Evolutionary conservation across 2,329 filamentous ascomycete genomes (phyloP).

Genomic region (Akanthomyces muscarius): DNA sequence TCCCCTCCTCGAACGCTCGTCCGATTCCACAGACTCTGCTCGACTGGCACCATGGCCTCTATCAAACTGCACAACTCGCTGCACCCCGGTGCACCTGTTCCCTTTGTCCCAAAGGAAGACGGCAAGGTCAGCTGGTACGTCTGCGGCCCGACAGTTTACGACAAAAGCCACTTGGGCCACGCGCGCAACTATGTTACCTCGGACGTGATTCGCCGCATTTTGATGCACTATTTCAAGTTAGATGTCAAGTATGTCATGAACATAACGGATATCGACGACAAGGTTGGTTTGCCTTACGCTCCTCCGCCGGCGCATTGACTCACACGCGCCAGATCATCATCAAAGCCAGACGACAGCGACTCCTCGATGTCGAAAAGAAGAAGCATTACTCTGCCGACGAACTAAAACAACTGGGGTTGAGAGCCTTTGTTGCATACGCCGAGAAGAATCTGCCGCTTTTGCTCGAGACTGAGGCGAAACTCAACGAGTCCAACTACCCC

Average conservation of each 20-base stretch:
- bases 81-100: constrained; percentile 64
- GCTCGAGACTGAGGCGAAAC: constrained; percentile 36
- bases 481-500: constrained; percentile 49
- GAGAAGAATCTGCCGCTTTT: constrained; percentile 52
- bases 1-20: constrained; percentile 26
- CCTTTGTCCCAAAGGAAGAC: constrained; percentile 68
- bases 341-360: constrained; percentile 68
- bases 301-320: background rate
- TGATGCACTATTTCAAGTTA: constrained; percentile 79
- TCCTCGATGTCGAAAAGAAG: constrained; percentile 74
- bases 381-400: constrained; percentile 54
- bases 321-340: constrained; percentile 47
- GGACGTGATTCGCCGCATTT: constrained; percentile 79
- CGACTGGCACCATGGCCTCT: constrained; percentile 44
- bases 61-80: constrained; percentile 79
- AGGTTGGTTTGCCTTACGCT: constrained; percentile 40
- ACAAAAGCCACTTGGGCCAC: constrained; percentile 77
- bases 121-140: constrained; percentile 80
- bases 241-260: constrained; percentile 88
- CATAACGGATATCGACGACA: constrained; percentile 80
- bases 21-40: constrained; percentile 32
- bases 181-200: constrained; percentile 88
- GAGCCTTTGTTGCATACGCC: constrained; percentile 54
- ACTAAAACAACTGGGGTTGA: constrained; percentile 43
- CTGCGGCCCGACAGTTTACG: constrained; percentile 83